phyloP scores from a whole-genome alignment of 169 alveolate genomes.

The Plasmodium cynomolgi region DNA sequence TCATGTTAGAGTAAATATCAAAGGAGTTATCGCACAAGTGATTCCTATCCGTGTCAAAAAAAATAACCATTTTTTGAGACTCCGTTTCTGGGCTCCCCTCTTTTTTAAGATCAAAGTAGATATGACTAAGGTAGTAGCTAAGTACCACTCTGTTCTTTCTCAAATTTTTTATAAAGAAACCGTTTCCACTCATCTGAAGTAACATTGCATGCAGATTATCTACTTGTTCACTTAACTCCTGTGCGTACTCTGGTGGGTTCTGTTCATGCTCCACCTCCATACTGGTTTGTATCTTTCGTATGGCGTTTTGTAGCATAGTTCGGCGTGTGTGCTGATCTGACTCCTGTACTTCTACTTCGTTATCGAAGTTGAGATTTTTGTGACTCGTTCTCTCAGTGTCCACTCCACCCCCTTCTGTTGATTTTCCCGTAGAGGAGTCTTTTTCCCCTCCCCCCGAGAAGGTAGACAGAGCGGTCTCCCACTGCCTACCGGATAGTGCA shows the following conservation, averaged over 20 bases:
- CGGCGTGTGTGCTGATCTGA: not conserved
- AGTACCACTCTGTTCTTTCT: conserved; percentile 4
- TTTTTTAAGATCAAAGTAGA: not conserved
- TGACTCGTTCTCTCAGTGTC: not conserved
- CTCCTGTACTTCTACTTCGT: too few relatives aligned
- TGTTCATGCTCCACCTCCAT: not conserved
- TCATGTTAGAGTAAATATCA: conserved; percentile 66
- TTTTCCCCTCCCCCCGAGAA: too few relatives aligned
- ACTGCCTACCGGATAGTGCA: too few relatives aligned
- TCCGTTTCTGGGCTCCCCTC: not conserved
- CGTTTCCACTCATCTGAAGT: not conserved
- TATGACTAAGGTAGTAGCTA: conserved; percentile 31
- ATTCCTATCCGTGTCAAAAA: conserved; percentile 6
- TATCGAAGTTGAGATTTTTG: too few relatives aligned
- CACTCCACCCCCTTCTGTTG: too few relatives aligned
- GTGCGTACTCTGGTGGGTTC: not conserved
- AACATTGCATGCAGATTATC: not conserved
- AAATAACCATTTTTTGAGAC: not conserved
- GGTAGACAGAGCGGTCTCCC: too few relatives aligned
- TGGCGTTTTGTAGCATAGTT: not conserved
- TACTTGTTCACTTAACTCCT: not conserved
- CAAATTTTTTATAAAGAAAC: not conserved
- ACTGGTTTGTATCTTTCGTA: not conserved
- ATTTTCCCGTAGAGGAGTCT: too few relatives aligned
- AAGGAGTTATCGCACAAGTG: not conserved